Conservation (phyloP, 139 green algal genomes). For the Coccomyxa sp. region DNA sequence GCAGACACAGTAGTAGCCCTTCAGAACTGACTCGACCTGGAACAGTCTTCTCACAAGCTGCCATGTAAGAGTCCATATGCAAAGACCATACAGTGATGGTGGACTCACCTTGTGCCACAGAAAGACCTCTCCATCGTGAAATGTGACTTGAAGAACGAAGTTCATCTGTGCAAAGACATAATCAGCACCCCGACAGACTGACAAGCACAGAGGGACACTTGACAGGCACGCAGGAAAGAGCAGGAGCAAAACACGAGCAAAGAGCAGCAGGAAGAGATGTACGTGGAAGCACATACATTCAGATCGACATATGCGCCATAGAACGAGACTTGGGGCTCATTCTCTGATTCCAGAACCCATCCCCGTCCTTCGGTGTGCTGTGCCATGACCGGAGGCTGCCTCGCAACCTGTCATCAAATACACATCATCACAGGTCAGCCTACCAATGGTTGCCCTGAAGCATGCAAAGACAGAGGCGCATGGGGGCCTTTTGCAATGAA, state of each 20-base stretch:
- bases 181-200: too few relatives aligned
- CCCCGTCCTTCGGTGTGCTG: neutral
- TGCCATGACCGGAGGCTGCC: neutral
- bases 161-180: neutral
- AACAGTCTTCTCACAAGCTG: too few relatives aligned
- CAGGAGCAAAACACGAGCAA: too few relatives aligned
- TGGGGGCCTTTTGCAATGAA: too few relatives aligned
- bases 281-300: neutral
- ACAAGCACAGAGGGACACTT: neutral
- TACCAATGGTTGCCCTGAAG: too few relatives aligned
- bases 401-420: neutral
- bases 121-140: neutral
- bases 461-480: too few relatives aligned
- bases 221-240: too few relatives aligned
- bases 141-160: neutral
- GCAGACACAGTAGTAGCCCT: too few relatives aligned
- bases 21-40: too few relatives aligned
- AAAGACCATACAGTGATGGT: too few relatives aligned
- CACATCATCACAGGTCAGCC: neutral
- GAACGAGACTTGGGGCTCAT: neutral
- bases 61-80: too few relatives aligned
- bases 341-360: constrained; percentile 1
- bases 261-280: too few relatives aligned
- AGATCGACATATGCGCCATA: neutral
- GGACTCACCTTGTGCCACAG: neutral